Percentiles rank a stretch among this genome's conserved stretches.
These are phyloP conservation scores for Laetiporus sulphureus DNA, from an alignment of 1,284 basidiomycete species.

Conservation along the genomic window DNA sequence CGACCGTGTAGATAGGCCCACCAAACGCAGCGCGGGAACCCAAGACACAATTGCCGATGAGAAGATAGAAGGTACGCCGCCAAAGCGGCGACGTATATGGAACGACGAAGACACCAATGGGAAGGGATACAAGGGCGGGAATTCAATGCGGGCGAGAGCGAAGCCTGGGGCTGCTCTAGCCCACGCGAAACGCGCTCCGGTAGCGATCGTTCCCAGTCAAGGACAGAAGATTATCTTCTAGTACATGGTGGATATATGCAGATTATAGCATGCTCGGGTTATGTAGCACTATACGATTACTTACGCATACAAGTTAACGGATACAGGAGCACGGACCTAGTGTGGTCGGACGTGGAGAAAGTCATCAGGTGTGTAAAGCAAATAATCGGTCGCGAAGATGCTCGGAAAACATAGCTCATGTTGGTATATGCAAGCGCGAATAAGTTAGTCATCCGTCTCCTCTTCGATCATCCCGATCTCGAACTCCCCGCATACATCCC, in stretches of 20 bases:
- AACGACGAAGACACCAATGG: constrained; percentile 2
- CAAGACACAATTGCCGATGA: constrained; percentile 6
- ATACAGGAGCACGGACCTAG: not conserved
- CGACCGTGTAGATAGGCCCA: constrained; percentile 7
- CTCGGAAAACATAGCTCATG: not conserved
- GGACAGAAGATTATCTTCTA: constrained; percentile 84
- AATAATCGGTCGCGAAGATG: too few relatives aligned
- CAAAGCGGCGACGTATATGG: constrained; percentile 11
- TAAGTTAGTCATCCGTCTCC: constrained; percentile 36
- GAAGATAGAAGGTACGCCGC: constrained; percentile 9
- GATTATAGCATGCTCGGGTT: not conserved
- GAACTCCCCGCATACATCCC: constrained; percentile 88
- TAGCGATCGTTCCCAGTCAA: constrained; percentile 73
- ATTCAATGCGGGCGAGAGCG: constrained; percentile 35
- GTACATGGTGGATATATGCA: not conserved
- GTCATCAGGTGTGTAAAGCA: too few relatives aligned
- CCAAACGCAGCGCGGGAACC: constrained; percentile 10
- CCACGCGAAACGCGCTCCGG: constrained; percentile 79
- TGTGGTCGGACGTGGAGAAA: too few relatives aligned
- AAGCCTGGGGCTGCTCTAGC: constrained; percentile 91
- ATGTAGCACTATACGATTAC: not conserved
- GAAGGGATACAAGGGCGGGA: constrained; percentile 9
- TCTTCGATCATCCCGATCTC: constrained; percentile 70
- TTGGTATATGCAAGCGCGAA: not conserved
- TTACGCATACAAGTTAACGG: not conserved